phyloP scores from a whole-genome alignment of 176 grass and related monocot genomes.

The Aegilops sharonensis region DNA sequence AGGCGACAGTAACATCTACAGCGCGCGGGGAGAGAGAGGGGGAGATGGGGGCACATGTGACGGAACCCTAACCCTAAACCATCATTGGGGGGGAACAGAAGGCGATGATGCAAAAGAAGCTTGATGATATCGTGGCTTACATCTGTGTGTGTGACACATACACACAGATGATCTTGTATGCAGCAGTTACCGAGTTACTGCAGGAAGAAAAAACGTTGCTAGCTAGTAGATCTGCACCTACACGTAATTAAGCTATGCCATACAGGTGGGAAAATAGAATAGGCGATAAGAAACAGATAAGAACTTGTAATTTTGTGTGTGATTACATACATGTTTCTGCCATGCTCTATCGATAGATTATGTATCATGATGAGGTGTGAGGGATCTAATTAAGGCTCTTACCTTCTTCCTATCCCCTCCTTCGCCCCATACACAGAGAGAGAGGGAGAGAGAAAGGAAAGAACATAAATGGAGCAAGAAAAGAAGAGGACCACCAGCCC shows the following conservation, averaged over 20 bases:
- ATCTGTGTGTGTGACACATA: not conserved
- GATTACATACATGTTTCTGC: not conserved
- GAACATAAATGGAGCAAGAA: constrained; percentile 53
- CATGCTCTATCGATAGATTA: not conserved
- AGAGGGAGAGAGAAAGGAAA: constrained; percentile 38
- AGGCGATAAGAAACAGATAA: not conserved
- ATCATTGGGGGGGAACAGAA: constrained; percentile 11
- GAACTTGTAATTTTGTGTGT: not conserved
- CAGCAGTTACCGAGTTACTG: constrained; percentile 37
- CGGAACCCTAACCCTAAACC: constrained; percentile 60
- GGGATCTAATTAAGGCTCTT: constrained; percentile 21
- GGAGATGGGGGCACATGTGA: constrained; percentile 23
- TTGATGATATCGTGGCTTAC: not conserved
- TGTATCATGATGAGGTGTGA: constrained; percentile 41
- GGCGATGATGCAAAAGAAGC: constrained; percentile 25
- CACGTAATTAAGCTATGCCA: constrained; percentile 28
- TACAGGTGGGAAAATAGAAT: constrained; percentile 10
- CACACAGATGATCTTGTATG: not conserved
- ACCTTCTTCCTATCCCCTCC: not conserved
- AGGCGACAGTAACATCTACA: constrained; percentile 34
- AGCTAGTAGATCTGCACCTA: constrained; percentile 34
- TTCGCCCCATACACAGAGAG: not conserved
- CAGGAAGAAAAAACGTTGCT: not conserved
- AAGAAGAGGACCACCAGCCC: constrained; percentile 51
- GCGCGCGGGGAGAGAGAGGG: not conserved